Conservation (phyloP, 208 protist genomes). For the Sergeia podlipaevii region DNA sequence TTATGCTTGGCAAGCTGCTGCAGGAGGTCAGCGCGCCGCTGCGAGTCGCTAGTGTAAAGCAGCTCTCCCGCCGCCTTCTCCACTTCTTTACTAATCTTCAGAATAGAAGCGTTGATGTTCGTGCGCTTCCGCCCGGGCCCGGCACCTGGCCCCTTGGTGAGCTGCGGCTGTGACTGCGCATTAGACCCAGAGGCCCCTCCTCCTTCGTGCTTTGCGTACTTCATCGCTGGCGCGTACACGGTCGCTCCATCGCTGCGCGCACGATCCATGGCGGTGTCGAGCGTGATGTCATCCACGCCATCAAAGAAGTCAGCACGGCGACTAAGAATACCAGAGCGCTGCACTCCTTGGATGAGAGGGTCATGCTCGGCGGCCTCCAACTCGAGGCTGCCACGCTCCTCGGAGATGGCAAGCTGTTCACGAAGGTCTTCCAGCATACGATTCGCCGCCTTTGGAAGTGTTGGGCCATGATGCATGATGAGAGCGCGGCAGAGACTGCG, state of each 20-base stretch:
- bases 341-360: conserved; percentile 40
- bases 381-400: conserved; percentile 46
- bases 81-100: conserved; percentile 36
- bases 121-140: neutral
- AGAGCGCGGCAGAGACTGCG: conserved; percentile 76
- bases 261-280: conserved; percentile 17
- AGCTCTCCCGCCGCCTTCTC: conserved; percentile 16
- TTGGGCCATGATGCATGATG: conserved; percentile 56
- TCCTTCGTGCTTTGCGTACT: conserved; percentile 24
- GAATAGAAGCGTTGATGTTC: conserved; percentile 11
- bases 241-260: conserved; percentile 39
- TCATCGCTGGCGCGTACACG: conserved; percentile 19
- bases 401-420: conserved; percentile 50
- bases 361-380: conserved; percentile 41
- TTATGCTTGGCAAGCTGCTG: conserved; percentile 14
- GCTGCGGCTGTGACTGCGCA: neutral
- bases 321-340: conserved; percentile 40
- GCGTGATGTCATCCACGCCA: conserved; percentile 72
- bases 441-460: conserved; percentile 33
- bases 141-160: neutral
- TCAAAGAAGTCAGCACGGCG: conserved; percentile 76
- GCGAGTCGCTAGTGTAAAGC: conserved; percentile 20
- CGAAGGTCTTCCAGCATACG: conserved; percentile 76
- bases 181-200: no score
- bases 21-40: conserved; percentile 24